Percentiles rank a stretch among this genome's conserved stretches.
Evolutionary conservation across 164 flowering plant genomes (phyloP).

Genomic region (Annona cherimola): DNA sequence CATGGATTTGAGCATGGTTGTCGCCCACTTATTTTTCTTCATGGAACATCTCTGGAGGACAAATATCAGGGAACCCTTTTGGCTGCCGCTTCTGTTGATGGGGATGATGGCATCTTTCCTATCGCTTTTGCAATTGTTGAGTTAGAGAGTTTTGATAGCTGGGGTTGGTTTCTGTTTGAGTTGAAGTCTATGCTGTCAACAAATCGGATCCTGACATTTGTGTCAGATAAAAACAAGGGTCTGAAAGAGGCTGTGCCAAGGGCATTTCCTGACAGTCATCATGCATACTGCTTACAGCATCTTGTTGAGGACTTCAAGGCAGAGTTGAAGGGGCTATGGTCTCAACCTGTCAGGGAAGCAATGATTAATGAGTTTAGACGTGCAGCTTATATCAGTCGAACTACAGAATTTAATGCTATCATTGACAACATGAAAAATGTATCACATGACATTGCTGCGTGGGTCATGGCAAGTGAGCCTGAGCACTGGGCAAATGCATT

Average conservation of each 20-base stretch:
- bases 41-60: constrained; percentile 49
- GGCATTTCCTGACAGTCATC: constrained; percentile 46
- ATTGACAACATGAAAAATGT: constrained; percentile 51
- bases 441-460: constrained; percentile 58
- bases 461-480: constrained; percentile 64
- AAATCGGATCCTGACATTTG: constrained; percentile 47
- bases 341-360: constrained; percentile 66
- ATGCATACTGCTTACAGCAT: constrained; percentile 50
- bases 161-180: constrained; percentile 69
- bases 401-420: constrained; percentile 43
- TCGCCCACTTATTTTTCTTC: constrained; percentile 73
- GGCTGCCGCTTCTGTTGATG: constrained; percentile 67
- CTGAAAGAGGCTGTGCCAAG: constrained; percentile 42
- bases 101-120: constrained; percentile 70
- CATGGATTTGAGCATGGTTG: constrained; percentile 68
- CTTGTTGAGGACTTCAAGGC: constrained; percentile 56
- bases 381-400: constrained; percentile 56
- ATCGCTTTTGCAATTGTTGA: constrained; percentile 77
- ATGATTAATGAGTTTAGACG: constrained; percentile 58
- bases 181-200: constrained; percentile 42
- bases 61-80: constrained; percentile 61
- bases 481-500: constrained; percentile 64
- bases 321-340: constrained; percentile 50
- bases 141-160: constrained; percentile 58
- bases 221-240: constrained; percentile 64